Percentiles rank a stretch among this genome's conserved stretches.
Evolutionary conservation across 2,329 filamentous ascomycete species (phyloP).

Genomic region (Plenodomus lindquistii): DNA sequence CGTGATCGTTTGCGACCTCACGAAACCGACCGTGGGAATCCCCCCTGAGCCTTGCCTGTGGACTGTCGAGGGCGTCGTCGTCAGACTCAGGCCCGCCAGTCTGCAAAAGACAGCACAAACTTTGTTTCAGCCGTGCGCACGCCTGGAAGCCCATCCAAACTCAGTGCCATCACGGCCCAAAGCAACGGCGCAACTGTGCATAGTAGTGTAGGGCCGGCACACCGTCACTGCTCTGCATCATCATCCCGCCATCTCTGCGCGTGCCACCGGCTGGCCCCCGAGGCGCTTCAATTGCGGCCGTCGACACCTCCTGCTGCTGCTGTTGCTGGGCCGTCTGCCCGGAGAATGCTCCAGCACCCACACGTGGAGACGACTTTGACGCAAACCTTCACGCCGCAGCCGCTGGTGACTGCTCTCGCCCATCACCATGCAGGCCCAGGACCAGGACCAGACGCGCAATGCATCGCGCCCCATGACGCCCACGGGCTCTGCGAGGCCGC

Average conservation of each 20-base stretch:
- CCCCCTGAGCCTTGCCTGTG: no score
- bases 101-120: conserved; percentile 20
- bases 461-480: conserved; percentile 35
- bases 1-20: conserved; percentile 16
- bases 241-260: conserved; percentile 5
- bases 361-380: conserved; percentile 18
- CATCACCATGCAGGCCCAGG: conserved; percentile 28
- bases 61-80: no score
- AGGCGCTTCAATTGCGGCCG: conserved; percentile 11
- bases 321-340: conserved; percentile 13
- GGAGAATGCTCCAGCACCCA: conserved; percentile 35
- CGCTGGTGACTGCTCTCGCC: conserved; percentile 4
- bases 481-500: conserved; percentile 28
- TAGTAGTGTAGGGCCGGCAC: not conserved
- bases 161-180: conserved; percentile 6
- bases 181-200: conserved; percentile 7
- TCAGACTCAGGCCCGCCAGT: conserved; percentile 8
- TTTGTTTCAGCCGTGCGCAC: conserved; percentile 13
- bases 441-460: conserved; percentile 22
- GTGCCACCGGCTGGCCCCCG: conserved; percentile 13
- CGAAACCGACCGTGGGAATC: conserved; percentile 21
- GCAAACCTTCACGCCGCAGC: conserved; percentile 15
- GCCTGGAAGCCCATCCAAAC: conserved; percentile 5
- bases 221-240: conserved; percentile 10
- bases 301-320: conserved; percentile 11